phyloP scores from a whole-genome alignment of 495 filamentous ascomycete species.

The Penicillium cinerascens region DNA sequence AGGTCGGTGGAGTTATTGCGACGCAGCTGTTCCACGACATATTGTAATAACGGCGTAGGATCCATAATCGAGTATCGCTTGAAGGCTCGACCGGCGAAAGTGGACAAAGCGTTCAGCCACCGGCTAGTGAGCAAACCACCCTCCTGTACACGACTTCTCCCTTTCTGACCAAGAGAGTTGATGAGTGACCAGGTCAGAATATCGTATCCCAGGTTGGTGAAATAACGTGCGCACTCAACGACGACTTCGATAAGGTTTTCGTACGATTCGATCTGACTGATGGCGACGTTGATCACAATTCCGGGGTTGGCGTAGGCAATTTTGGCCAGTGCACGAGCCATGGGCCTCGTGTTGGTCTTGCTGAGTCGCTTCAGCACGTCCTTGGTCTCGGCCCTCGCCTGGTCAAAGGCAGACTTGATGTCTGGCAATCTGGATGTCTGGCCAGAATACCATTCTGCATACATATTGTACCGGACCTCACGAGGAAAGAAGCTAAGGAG shows the following conservation, averaged over 20 bases:
- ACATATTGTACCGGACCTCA: constrained; percentile 79
- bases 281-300: constrained; percentile 82
- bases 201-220: constrained; percentile 88
- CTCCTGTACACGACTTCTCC: constrained; percentile 72
- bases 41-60: constrained; percentile 79
- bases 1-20: constrained; percentile 80
- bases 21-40: constrained; percentile 78
- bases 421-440: constrained; percentile 70
- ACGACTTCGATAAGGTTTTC: constrained; percentile 89
- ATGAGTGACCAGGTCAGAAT: constrained; percentile 86
- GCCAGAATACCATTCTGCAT: constrained; percentile 86
- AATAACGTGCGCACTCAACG: constrained; percentile 89
- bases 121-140: constrained; percentile 82
- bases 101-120: constrained; percentile 82
- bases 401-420: constrained; percentile 73
- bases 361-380: constrained; percentile 81
- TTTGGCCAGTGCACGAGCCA: constrained; percentile 84
- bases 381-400: constrained; percentile 71
- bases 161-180: constrained; percentile 69
- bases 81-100: constrained; percentile 84
- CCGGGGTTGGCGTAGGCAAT: constrained; percentile 82
- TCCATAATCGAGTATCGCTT: constrained; percentile 78
- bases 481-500: constrained; percentile 75
- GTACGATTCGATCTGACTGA: constrained; percentile 85
- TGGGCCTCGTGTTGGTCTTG: constrained; percentile 75